Evolutionary conservation across 495 filamentous ascomycete genomes (phyloP).

Genomic region (Poronia punctata): DNA sequence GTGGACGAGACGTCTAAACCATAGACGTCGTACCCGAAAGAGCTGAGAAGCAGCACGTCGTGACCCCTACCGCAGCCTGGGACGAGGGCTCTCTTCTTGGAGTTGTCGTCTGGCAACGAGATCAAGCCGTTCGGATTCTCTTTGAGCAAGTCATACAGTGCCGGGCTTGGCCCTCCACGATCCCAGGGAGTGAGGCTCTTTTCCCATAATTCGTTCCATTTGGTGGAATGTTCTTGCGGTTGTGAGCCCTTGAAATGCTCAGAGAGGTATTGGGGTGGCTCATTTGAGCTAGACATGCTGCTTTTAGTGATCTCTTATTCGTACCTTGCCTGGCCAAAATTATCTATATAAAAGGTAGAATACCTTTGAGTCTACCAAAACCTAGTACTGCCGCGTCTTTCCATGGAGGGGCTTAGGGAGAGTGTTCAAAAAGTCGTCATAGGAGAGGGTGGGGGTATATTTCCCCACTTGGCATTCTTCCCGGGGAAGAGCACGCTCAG

Average conservation of each 20-base stretch:
- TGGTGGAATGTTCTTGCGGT: slow-evolving; percentile 23
- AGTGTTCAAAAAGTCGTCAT: too few species aligned
- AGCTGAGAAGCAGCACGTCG: slow-evolving; percentile 64
- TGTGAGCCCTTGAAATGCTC: slow-evolving; percentile 14
- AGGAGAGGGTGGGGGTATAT: too few species aligned
- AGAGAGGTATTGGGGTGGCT: slow-evolving; percentile 7
- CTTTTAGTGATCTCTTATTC: neutral
- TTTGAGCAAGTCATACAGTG: slow-evolving; percentile 55
- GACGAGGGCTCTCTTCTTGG: slow-evolving; percentile 49
- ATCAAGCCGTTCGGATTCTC: slow-evolving; percentile 37
- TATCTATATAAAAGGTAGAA: too few species aligned
- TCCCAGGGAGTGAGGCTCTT: slow-evolving; percentile 64
- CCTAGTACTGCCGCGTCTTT: too few species aligned
- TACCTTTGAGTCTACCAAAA: too few species aligned
- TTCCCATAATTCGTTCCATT: slow-evolving; percentile 63
- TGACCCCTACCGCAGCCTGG: slow-evolving; percentile 73
- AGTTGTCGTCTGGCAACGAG: slow-evolving; percentile 29
- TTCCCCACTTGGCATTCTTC: too few species aligned
- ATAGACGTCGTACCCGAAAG: slow-evolving; percentile 64
- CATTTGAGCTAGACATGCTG: neutral
- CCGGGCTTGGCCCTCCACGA: slow-evolving; percentile 55
- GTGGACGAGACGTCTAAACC: slow-evolving; percentile 60
- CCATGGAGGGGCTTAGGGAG: too few species aligned
- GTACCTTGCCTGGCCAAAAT: too few species aligned
- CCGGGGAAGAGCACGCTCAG: too few species aligned